Evolutionary conservation across 148 eudicot species (phyloP).

Genomic region (Gaultheria prostrata): DNA sequence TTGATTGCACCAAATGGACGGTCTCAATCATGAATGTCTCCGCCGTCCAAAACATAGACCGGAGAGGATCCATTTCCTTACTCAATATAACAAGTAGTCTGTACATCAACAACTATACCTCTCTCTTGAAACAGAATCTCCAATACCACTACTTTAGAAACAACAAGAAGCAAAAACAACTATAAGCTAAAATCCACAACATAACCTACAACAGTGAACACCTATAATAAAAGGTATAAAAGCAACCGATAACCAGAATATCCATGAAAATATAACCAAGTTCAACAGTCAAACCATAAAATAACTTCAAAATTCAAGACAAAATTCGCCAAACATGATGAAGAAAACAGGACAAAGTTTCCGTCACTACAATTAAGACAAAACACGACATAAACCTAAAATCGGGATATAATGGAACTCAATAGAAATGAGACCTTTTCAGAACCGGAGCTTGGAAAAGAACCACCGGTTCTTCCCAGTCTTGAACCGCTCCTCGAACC

Average conservation of each 20-base stretch:
- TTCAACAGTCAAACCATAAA: background rate
- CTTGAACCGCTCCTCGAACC: conserved; percentile 44
- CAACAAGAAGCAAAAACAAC: background rate
- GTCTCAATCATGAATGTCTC: too few species aligned
- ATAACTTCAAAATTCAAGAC: background rate
- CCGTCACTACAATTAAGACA: too few species aligned
- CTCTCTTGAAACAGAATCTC: background rate
- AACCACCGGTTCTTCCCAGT: conserved; percentile 43
- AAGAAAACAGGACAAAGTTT: background rate
- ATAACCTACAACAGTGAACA: background rate
- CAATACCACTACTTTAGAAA: background rate
- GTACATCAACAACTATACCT: background rate
- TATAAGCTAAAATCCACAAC: background rate
- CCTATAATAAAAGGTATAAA: too few species aligned
- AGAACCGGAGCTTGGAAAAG: conserved; percentile 41
- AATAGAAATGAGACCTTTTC: background rate
- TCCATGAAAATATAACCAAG: background rate
- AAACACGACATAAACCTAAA: background rate
- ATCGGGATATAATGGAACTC: too few species aligned
- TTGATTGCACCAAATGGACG: too few species aligned
- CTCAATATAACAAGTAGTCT: background rate
- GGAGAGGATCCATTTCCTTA: background rate
- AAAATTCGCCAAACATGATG: background rate
- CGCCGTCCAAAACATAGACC: too few species aligned
- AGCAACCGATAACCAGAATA: background rate